Evolutionary conservation across 2,329 filamentous ascomycete genomes (phyloP).

Genomic region (Simplicillium sp.): DNA sequence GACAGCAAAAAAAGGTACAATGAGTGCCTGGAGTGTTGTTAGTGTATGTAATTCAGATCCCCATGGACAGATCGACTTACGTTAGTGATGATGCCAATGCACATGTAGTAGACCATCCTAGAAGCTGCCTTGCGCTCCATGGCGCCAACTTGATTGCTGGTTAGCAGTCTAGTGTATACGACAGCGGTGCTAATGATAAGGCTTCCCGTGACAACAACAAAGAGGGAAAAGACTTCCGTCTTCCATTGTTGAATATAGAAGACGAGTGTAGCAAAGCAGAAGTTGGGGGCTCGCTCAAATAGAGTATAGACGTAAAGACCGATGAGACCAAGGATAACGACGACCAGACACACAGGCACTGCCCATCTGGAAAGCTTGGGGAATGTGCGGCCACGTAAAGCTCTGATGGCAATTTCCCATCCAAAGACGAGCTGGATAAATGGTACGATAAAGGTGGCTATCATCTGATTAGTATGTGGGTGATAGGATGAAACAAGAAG

Average conservation of each 20-base stretch:
- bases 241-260: conserved; percentile 57
- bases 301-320: conserved; percentile 50
- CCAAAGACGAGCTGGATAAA: conserved; percentile 58
- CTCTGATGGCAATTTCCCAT: conserved; percentile 48
- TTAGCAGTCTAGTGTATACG: conserved; percentile 48
- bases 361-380: conserved; percentile 50
- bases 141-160: conserved; percentile 42
- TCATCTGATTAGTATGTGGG: background rate
- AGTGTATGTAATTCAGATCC: too few relatives aligned
- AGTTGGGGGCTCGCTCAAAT: conserved; percentile 42
- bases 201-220: conserved; percentile 38
- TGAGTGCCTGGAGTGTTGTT: conserved; percentile 39
- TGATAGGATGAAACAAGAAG: background rate
- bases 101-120: conserved; percentile 60
- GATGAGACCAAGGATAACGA: conserved; percentile 41
- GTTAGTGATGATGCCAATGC: conserved; percentile 45
- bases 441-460: conserved; percentile 58
- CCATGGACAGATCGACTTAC: conserved; percentile 29
- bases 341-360: conserved; percentile 43
- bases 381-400: conserved; percentile 45
- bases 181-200: conserved; percentile 40
- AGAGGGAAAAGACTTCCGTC: conserved; percentile 43
- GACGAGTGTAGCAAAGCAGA: conserved; percentile 58
- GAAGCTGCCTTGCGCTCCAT: conserved; percentile 55
- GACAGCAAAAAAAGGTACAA: conserved; percentile 55